Percentiles rank a stretch among this genome's conserved stretches.
phyloP scores from a whole-genome alignment of 2,329 filamentous ascomycete genomes.

The Arthrobotrys pseudoclavata region DNA sequence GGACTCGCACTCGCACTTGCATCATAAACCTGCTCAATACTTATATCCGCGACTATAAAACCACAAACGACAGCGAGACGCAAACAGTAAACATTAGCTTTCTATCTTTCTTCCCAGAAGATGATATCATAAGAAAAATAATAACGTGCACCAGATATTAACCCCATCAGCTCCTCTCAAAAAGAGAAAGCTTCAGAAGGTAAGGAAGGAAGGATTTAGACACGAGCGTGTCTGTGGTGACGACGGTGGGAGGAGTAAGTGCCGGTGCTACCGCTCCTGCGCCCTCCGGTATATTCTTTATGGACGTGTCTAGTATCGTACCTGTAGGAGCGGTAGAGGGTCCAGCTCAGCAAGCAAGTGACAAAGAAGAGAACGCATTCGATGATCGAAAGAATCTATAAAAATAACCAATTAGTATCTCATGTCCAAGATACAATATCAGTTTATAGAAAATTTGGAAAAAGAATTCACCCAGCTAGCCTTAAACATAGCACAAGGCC shows the following conservation, averaged over 20 bases:
- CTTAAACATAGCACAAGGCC: constrained; percentile 93
- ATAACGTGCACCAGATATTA: constrained; percentile 29
- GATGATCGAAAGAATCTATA: constrained; percentile 74
- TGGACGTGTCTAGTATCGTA: constrained; percentile 56
- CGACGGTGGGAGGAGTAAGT: constrained; percentile 57
- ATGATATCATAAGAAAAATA: constrained; percentile 24
- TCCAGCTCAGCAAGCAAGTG: constrained; percentile 78
- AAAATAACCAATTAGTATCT: constrained; percentile 17
- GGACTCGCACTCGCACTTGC: not conserved
- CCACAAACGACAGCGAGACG: constrained; percentile 13
- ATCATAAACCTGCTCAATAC: constrained; percentile 21
- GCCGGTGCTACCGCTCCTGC: constrained; percentile 56
- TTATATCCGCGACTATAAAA: constrained; percentile 48
- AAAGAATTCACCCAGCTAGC: constrained; percentile 80
- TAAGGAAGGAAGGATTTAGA: constrained; percentile 17
- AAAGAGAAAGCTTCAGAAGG: not conserved
- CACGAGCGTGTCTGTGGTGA: constrained; percentile 55
- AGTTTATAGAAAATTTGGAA: not conserved
- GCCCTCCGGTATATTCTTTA: constrained; percentile 57
- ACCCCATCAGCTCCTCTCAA: not conserved
- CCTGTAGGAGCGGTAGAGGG: constrained; percentile 64
- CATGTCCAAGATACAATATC: not conserved
- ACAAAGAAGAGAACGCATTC: constrained; percentile 84
- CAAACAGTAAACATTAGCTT: constrained; percentile 30
- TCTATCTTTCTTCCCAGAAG: constrained; percentile 12